A percentile compares a stretch with the other conserved stretches of the same genome.
phyloP scores from a whole-genome alignment of 192 early-diverging fungal genomes.

The Spizellomyces sp. region DNA sequence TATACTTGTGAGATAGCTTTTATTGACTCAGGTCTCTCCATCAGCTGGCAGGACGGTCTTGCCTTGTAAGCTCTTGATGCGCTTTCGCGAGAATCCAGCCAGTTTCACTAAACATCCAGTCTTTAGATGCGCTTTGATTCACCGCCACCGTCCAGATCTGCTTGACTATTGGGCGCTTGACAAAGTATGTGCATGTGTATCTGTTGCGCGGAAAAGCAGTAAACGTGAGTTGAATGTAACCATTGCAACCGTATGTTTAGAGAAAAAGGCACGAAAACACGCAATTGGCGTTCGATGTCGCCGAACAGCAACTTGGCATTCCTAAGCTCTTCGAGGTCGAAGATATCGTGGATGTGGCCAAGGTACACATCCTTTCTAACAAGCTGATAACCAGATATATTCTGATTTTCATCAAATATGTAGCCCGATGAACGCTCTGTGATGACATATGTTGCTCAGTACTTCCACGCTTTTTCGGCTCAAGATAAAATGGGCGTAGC shows the following conservation, averaged over 20 bases:
- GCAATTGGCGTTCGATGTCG: constrained; percentile 93
- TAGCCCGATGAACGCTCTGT: constrained; percentile 92
- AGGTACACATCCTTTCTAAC: constrained; percentile 39
- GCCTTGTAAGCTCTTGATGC: constrained; percentile 68
- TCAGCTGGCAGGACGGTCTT: constrained; percentile 88
- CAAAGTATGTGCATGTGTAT: constrained; percentile 48
- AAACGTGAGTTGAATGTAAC: not conserved
- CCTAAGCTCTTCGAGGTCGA: constrained; percentile 94
- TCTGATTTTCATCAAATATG: not conserved
- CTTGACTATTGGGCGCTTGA: constrained; percentile 86
- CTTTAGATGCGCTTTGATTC: constrained; percentile 84
- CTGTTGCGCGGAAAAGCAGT: not conserved
- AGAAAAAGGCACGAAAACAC: constrained; percentile 82
- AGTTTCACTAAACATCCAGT: constrained; percentile 22
- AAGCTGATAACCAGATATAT: not conserved
- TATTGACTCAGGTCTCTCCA: constrained; percentile 2
- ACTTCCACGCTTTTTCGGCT: constrained; percentile 96
- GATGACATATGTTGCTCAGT: constrained; percentile 98
- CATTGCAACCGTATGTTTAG: constrained; percentile 16
- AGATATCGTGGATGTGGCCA: constrained; percentile 89
- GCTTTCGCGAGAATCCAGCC: not conserved
- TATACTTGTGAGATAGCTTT: not conserved
- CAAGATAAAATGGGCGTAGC: constrained; percentile 87
- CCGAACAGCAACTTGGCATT: constrained; percentile 84
- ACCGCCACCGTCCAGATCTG: constrained; percentile 94